phyloP scores from a whole-genome alignment of 768 basidiomycete genomes.

The Suillus luteus region DNA sequence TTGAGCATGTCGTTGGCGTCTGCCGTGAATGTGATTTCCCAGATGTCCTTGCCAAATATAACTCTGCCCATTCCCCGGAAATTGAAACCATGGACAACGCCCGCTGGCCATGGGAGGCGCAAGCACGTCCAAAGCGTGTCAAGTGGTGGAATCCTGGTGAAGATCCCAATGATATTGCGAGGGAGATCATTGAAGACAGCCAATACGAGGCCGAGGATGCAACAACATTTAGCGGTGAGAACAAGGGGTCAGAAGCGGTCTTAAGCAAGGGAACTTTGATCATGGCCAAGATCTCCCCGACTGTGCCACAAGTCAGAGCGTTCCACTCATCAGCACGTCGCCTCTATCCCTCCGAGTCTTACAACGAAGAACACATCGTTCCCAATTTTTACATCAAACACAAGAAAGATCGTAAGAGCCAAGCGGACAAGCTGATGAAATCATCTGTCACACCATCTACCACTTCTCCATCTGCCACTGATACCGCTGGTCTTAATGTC shows the following conservation, averaged over 20 bases:
- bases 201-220: neutral
- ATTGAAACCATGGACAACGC: slow-evolving; percentile 40
- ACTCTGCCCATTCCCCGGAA: slow-evolving; percentile 25
- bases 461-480: slow-evolving; percentile 11
- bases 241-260: neutral
- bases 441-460: slow-evolving; percentile 12
- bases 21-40: slow-evolving; percentile 37
- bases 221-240: slow-evolving; percentile 5
- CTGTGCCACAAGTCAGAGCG: slow-evolving; percentile 20
- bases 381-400: slow-evolving; percentile 32
- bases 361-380: slow-evolving; percentile 25
- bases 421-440: neutral
- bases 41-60: slow-evolving; percentile 32
- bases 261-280: neutral
- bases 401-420: slow-evolving; percentile 21
- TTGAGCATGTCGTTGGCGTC: slow-evolving; percentile 36
- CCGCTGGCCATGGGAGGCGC: slow-evolving; percentile 36
- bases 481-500: slow-evolving; percentile 10
- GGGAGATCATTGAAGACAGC: slow-evolving; percentile 12
- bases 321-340: slow-evolving; percentile 27
- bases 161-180: slow-evolving; percentile 22
- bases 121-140: slow-evolving; percentile 16
- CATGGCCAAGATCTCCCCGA: neutral
- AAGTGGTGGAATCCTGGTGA: slow-evolving; percentile 34
- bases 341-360: slow-evolving; percentile 26